Base-by-base conservation (phyloP, 225 moss, liverwort and hornwort species). In the Rhytidiadelphus loreus region DNA sequence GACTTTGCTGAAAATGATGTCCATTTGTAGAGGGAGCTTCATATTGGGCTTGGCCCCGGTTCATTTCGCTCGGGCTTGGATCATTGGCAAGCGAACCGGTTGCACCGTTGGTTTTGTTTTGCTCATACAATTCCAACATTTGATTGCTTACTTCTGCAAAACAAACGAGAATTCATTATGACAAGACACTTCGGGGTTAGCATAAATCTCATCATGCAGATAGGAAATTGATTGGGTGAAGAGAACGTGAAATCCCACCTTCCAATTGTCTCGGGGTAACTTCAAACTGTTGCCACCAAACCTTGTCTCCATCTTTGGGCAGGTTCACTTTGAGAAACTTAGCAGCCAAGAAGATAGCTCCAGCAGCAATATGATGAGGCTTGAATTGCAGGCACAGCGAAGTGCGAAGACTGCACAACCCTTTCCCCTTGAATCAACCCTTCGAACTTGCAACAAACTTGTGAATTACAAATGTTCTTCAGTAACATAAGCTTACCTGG, bases 211-310 rank as follows among this genome's bases (percentile, higher is more conserved):
- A 59, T 72, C 71, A 79, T 53, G 50, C 70, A 90, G 50, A 52
- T 78, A 82, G 35, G 56, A 77, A 65, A 68, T 68, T 78, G 58
- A 65, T 61, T 69, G 7, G 50, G 63, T 28, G 35, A 87, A 53
- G 84, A 83, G 57, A 82, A 78, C 26, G 48, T 80, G 77, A 82
- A 59, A 83, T 28, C 77, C 12, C 76, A 98, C 98, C 98, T 97
- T 99, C 97, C 91, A 99, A 84, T 77, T 97, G 96, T 52, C 96
- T 92, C 33, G 96, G 97, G 73, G 95, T 97, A 32, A 99, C 96
- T 83, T 94, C 96, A 70, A 99, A 99, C 92, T 97, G 96, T 91
- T 99, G 96, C 98, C 96, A 99, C 97, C 98, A 98, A 80, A 95
- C 95, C 84, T 96, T 96, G 86, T 95, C 97, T 85, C 97, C 98